Evolutionary conservation across 495 filamentous ascomycete species (phyloP).

Genomic region (Daldinia childiae): DNA sequence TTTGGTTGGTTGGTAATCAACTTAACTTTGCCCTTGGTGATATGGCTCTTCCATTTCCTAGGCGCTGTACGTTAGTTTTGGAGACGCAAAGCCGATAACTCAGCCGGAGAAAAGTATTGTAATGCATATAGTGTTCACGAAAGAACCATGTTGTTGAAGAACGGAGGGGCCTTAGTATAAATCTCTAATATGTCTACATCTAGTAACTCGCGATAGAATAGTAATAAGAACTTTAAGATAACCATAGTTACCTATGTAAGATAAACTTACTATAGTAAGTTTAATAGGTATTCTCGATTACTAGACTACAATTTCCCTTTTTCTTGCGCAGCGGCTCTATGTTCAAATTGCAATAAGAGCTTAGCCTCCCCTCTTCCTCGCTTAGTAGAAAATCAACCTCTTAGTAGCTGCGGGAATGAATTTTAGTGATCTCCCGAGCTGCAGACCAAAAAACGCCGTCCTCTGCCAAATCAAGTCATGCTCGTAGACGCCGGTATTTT

Average conservation of each 20-base stretch:
- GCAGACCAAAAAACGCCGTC: conserved; percentile 35
- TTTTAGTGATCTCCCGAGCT: not conserved
- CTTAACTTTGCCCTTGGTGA: too few species aligned
- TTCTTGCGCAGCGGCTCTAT: not conserved
- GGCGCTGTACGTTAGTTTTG: too few species aligned
- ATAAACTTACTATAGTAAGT: not conserved
- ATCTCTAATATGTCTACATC: too few species aligned
- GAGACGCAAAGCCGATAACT: too few species aligned
- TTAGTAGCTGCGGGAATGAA: conserved; percentile 3
- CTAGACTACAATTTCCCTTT: not conserved
- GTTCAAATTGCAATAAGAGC: not conserved
- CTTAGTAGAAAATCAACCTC: conserved; percentile 16
- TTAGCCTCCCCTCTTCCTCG: conserved; percentile 1
- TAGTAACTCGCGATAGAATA: too few species aligned
- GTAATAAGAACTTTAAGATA: too few species aligned
- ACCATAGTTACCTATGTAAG: not conserved
- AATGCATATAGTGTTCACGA: too few species aligned
- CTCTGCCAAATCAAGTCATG: conserved; percentile 39
- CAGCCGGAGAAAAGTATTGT: too few species aligned
- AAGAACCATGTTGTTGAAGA: too few species aligned
- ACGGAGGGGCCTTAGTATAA: too few species aligned
- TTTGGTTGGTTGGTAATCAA: too few species aligned
- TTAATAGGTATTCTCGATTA: not conserved
- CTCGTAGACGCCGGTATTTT: conserved; percentile 37
- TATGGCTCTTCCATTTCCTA: too few species aligned